Evolutionary conservation across 169 alveolate genomes (phyloP).

Genomic region (Haemoproteus tartakovskyi): DNA sequence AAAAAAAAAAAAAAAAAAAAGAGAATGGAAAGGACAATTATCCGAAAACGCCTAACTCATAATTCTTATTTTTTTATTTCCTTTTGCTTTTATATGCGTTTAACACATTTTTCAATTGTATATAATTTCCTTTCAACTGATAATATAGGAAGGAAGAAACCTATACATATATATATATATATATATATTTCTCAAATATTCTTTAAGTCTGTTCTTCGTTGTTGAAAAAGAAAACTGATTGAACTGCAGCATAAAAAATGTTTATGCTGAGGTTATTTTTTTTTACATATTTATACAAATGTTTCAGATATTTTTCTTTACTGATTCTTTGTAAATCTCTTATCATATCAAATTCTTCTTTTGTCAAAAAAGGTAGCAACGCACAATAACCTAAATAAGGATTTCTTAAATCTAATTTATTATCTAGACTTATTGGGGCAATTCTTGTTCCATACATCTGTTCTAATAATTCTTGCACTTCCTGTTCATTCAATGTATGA

Average conservation of each 20-base stretch:
- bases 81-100: no score
- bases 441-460: constrained; percentile 20
- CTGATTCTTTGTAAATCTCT: constrained; percentile 42
- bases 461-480: constrained; percentile 14
- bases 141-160: no score
- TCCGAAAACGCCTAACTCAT: no score
- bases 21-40: no score
- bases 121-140: no score
- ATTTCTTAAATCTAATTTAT: constrained; percentile 56
- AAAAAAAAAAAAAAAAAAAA: no score
- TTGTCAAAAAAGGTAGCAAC: constrained; percentile 73
- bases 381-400: constrained; percentile 76
- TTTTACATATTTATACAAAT: constrained; percentile 16
- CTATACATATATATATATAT: no score
- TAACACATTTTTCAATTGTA: no score
- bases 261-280: constrained; percentile 22
- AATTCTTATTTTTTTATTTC: no score
- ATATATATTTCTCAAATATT: no score
- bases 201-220: background rate
- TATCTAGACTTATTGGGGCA: constrained; percentile 10
- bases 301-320: constrained; percentile 51
- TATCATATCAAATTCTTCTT: constrained; percentile 23
- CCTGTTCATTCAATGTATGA: no score
- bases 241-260: constrained; percentile 42
- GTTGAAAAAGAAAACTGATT: constrained; percentile 19